phyloP scores from a whole-genome alignment of 768 basidiomycete species.

The Gloeostereum incarnatum region DNA sequence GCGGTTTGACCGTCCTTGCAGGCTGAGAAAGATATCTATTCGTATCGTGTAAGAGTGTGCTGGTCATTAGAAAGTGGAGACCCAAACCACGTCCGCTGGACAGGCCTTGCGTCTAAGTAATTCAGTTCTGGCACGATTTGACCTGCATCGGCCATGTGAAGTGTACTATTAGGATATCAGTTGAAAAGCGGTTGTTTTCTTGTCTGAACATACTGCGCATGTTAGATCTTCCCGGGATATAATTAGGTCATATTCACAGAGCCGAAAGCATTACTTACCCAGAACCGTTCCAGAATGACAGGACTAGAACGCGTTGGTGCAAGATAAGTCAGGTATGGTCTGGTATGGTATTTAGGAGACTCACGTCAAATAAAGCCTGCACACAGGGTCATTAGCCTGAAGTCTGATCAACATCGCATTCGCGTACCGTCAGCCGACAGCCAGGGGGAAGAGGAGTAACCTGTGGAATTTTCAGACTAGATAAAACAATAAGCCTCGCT shows the following conservation, averaged over 20 bases:
- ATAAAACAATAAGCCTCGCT: background rate
- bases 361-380: conserved; percentile 44
- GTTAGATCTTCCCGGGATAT: conserved; percentile 28
- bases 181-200: background rate
- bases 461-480: conserved; percentile 12
- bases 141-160: conserved; percentile 45
- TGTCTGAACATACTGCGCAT: conserved; percentile 27
- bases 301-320: no score
- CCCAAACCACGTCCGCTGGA: conserved; percentile 58
- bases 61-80: background rate
- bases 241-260: background rate
- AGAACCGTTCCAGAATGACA: conserved; percentile 49
- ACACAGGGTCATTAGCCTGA: background rate
- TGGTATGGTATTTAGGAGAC: conserved; percentile 7
- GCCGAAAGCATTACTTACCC: conserved; percentile 23
- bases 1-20: conserved; percentile 68
- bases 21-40: conserved; percentile 67
- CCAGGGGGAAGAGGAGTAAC: conserved; percentile 35
- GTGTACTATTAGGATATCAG: conserved; percentile 40
- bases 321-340: background rate
- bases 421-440: conserved; percentile 44
- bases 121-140: conserved; percentile 24
- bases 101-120: conserved; percentile 35
- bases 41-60: background rate
- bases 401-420: conserved; percentile 8